Percentiles rank a stretch among this genome's conserved stretches.
Conservation (phyloP, 129 eudicot species). For the Glebionis coronaria region DNA sequence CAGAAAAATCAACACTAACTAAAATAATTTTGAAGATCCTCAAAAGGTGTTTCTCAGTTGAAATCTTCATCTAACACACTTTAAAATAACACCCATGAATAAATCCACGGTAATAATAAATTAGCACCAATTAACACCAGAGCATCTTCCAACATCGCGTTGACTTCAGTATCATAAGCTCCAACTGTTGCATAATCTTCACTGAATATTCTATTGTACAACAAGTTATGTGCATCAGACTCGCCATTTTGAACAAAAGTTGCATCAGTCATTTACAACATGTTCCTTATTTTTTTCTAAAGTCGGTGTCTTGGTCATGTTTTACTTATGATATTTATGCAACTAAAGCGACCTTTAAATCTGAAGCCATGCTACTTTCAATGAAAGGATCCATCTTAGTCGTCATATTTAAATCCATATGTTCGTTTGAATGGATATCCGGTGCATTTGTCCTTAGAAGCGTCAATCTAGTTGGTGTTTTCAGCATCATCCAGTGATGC, state of each 20-base stretch:
- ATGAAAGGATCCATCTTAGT: constrained; percentile 24
- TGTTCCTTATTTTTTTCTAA: constrained; percentile 20
- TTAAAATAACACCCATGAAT: not conserved
- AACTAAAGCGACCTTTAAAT: constrained; percentile 23
- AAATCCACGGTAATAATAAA: constrained; percentile 14
- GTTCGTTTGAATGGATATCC: no score
- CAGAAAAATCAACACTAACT: no score
- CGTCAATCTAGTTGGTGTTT: constrained; percentile 26
- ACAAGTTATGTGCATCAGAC: constrained; percentile 30
- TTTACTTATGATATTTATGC: constrained; percentile 19
- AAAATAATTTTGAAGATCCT: no score
- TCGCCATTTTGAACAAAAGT: no score
- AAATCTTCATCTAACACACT: not conserved
- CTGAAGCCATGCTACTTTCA: constrained; percentile 31
- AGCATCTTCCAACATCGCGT: constrained; percentile 26
- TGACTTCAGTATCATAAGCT: no score
- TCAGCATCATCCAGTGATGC: constrained; percentile 28
- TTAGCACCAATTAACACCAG: constrained; percentile 29
- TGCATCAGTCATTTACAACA: constrained; percentile 25
- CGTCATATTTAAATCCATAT: constrained; percentile 6
- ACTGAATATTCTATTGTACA: constrained; percentile 26
- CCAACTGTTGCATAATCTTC: constrained; percentile 31
- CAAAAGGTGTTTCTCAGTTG: not conserved
- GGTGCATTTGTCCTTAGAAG: no score
- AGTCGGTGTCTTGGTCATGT: constrained; percentile 32